A percentile compares a stretch with the other conserved stretches of the same genome.
These are phyloP conservation scores for Trichoderma hamatum DNA, from an alignment of 2,329 filamentous ascomycete genomes.

Conservation along the genomic window DNA sequence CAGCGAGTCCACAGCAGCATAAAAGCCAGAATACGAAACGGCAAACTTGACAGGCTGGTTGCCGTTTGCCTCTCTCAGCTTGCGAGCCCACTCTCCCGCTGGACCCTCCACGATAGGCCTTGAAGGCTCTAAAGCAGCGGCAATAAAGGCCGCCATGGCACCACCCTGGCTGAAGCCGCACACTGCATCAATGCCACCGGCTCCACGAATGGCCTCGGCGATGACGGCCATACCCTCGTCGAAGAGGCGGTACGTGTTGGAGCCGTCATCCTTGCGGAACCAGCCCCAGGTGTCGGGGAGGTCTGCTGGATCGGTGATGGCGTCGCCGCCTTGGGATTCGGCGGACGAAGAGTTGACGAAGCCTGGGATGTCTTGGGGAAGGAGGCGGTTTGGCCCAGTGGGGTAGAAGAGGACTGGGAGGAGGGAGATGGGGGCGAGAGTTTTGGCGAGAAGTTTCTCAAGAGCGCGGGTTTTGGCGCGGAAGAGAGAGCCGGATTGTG, in stretches of 20 bases:
- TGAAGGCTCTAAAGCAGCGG: constrained; percentile 66
- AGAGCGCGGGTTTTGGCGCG: constrained; percentile 85
- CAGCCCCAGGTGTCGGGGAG: constrained; percentile 75
- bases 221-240: constrained; percentile 68
- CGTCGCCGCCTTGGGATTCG: constrained; percentile 35
- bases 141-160: constrained; percentile 71
- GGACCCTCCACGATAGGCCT: constrained; percentile 36
- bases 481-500: constrained; percentile 85
- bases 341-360: constrained; percentile 55
- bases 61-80: constrained; percentile 54
- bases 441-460: constrained; percentile 76
- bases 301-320: constrained; percentile 35
- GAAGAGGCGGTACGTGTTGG: constrained; percentile 66
- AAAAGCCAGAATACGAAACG: constrained; percentile 78
- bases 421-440: constrained; percentile 63
- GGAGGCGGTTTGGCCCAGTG: constrained; percentile 67
- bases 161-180: constrained; percentile 84
- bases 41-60: constrained; percentile 65
- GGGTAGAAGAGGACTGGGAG: constrained; percentile 66
- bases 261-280: constrained; percentile 73
- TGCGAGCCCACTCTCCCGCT: constrained; percentile 47
- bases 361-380: constrained; percentile 68
- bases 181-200: constrained; percentile 74
- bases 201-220: constrained; percentile 61
- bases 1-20: constrained; percentile 63